Conservation (phyloP, 2,329 filamentous ascomycete genomes). For the Diplodia corticola region DNA sequence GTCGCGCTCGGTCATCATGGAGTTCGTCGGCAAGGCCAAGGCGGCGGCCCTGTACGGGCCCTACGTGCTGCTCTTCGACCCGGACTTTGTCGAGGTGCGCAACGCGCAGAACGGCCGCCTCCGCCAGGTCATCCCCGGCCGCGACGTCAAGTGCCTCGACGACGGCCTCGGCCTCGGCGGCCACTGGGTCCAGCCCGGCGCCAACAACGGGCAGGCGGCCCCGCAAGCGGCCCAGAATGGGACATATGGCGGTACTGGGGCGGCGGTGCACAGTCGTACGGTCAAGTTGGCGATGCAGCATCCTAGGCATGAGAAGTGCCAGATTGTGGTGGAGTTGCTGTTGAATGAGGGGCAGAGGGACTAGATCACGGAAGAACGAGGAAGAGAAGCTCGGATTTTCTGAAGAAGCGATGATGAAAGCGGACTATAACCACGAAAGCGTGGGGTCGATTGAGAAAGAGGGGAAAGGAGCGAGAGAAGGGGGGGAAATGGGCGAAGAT, state of each 20-base stretch:
- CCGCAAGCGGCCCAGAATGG: neutral
- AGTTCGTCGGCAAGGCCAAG: conserved; percentile 93
- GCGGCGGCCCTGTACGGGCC: conserved; percentile 86
- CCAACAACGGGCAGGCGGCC: conserved; percentile 26
- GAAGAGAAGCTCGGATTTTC: neutral
- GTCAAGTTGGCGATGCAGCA: conserved; percentile 97
- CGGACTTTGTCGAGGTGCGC: conserved; percentile 93
- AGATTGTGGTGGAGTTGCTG: conserved; percentile 88
- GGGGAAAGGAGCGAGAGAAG: no score
- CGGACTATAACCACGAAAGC: neutral
- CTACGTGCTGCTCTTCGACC: conserved; percentile 90
- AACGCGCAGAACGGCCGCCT: conserved; percentile 95
- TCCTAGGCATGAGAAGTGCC: conserved; percentile 77
- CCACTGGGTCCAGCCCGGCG: conserved; percentile 37
- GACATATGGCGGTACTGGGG: conserved; percentile 45
- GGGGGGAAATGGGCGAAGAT: neutral
- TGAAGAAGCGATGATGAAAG: neutral
- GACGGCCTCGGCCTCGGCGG: conserved; percentile 60
- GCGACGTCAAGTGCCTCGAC: conserved; percentile 87
- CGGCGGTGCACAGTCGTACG: conserved; percentile 56
- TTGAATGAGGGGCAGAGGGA: conserved; percentile 71
- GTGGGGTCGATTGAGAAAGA: neutral
- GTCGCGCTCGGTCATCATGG: conserved; percentile 91
- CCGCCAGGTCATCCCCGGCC: conserved; percentile 88
- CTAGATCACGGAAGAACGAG: neutral